Evolutionary conservation across 163 green algal species (phyloP), one percentile per base, ranked within the genome.

Genomic region (Chlorella variabilis): DNA sequence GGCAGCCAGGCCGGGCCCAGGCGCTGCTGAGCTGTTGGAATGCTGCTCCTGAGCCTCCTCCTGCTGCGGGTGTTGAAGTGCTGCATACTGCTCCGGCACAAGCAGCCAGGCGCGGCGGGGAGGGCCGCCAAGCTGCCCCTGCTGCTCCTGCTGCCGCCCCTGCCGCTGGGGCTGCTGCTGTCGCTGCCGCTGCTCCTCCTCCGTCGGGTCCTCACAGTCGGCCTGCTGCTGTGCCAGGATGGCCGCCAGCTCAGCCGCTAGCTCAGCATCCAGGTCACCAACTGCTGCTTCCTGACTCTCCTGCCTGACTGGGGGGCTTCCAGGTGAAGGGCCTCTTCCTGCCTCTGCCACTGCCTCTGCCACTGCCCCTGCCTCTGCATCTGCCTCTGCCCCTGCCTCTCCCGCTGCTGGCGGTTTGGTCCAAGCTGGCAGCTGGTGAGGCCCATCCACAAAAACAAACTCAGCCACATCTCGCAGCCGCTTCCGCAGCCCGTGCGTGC

Each of bases 391-490:
- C 8, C 59, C 59, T 20, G 45, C 31, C 18, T 4, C 48, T 27
- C 23, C 38, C 0, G 38, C 36, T 36, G 45, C 70, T 77, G 48
- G 45, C 45, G 45, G 11, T 58, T 83, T 83, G 31, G 42, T 54
- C 33, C 41, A 81, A 21, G 83, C 66, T 0, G 90, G 90, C 77
- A 98, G 86, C 41, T 77, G 29, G 81, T 97, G 90, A 0, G 95
- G 94, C 21, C 84, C 94, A 83, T 97, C 92, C 18, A 97, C 61
- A 67, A 92, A 98, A 1, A 91, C 80, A 45, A 97, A 89, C 1
- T 95, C 91, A 13, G 84, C 92, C 15, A 94, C 15, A 38, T 89
- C 74, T 1, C 77, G 65, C 13, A 98, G 85, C 58, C 87, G 82
- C 80, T 90, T 92, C 4, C 84, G 78, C 29, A 98, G 76, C 0